phyloP scores from a whole-genome alignment of 1,284 basidiomycete species.

The Grifola frondosa region DNA sequence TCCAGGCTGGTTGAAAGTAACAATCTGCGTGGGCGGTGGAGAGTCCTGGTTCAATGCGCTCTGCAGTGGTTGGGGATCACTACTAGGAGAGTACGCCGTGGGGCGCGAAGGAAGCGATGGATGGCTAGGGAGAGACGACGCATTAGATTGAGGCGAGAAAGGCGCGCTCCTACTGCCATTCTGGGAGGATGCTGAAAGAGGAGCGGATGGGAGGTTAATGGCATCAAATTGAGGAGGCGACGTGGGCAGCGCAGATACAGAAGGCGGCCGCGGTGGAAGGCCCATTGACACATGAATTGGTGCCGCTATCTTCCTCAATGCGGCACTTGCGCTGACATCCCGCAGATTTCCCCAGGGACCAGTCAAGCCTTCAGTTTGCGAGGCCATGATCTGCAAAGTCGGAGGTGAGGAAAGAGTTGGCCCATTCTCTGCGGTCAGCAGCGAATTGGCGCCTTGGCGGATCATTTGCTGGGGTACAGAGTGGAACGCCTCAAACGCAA shows the following conservation, averaged over 20 bases:
- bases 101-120: constrained; percentile 34
- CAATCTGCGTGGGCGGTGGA: constrained; percentile 64
- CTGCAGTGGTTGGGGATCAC: constrained; percentile 18
- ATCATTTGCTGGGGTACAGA: constrained; percentile 50
- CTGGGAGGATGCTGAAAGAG: constrained; percentile 21
- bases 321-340: constrained; percentile 29
- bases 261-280: constrained; percentile 26
- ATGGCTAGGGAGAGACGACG: constrained; percentile 28
- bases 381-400: constrained; percentile 18
- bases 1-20: constrained; percentile 80
- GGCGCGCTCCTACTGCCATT: constrained; percentile 25
- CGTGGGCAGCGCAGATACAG: constrained; percentile 19
- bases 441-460: constrained; percentile 35
- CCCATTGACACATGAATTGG: constrained; percentile 19
- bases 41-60: constrained; percentile 52
- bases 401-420: constrained; percentile 23
- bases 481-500: constrained; percentile 75
- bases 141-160: constrained; percentile 34
- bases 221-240: constrained; percentile 23
- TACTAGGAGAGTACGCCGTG: constrained; percentile 32
- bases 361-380: constrained; percentile 18
- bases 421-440: constrained; percentile 35
- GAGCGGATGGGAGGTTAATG: constrained; percentile 14
- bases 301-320: constrained; percentile 32
- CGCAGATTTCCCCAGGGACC: constrained; percentile 29